Conservation (phyloP, 495 filamentous ascomycete species). For the Penicillium macrosclerotiorum region DNA sequence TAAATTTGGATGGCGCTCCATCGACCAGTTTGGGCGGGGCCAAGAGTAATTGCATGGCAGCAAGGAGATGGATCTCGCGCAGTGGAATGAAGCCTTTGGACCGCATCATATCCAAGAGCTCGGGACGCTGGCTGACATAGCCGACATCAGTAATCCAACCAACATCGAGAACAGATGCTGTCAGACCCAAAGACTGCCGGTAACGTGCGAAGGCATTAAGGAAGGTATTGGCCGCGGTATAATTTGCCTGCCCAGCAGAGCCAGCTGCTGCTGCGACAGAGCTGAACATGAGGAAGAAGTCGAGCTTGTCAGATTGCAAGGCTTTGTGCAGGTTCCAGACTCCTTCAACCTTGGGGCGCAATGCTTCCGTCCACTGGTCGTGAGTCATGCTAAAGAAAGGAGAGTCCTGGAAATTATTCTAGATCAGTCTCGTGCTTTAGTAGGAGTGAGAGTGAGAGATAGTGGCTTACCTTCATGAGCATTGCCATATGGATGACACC, state of each 20-base stretch:
- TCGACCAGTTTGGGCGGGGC: not conserved
- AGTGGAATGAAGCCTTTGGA: not conserved
- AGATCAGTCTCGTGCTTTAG: not conserved
- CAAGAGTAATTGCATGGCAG: not conserved
- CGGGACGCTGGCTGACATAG: not conserved
- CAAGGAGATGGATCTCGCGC: not conserved
- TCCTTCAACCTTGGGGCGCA: conserved; percentile 4
- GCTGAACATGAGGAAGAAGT: conserved; percentile 10
- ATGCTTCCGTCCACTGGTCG: not conserved
- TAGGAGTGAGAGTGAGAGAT: not conserved
- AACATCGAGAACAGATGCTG: conserved; percentile 6
- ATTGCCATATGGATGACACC: conserved; percentile 39
- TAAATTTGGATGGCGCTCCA: not conserved
- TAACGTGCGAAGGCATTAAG: conserved; percentile 25
- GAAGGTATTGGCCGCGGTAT: conserved; percentile 25
- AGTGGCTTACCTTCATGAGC: not conserved
- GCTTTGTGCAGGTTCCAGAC: conserved; percentile 10
- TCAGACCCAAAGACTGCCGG: conserved; percentile 11
- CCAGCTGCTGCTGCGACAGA: conserved; percentile 20
- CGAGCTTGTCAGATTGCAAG: not conserved
- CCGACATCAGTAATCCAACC: conserved; percentile 3
- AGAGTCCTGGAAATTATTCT: not conserved
- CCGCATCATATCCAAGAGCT: not conserved
- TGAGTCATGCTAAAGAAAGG: not conserved
- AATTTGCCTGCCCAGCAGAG: conserved; percentile 21